Evolutionary conservation across 2,329 filamentous ascomycete genomes (phyloP).

Genomic region (Colletotrichum lupini): DNA sequence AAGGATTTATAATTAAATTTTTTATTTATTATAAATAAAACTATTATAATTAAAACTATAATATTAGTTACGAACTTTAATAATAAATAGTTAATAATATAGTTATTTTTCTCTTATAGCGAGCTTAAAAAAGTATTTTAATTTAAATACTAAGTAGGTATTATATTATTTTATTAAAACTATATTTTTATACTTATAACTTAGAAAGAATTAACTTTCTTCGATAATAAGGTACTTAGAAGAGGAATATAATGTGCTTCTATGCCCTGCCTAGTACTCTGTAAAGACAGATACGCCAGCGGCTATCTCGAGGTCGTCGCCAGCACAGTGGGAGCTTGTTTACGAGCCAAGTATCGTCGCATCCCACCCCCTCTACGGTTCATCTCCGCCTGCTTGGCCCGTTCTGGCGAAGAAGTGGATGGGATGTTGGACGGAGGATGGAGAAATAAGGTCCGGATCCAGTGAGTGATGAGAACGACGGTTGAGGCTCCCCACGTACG

Average conservation of each 20-base stretch:
- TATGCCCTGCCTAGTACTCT: background rate
- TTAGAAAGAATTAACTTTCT: too few relatives aligned
- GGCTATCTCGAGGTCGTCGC: conserved; percentile 15
- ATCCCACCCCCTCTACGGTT: conserved; percentile 5
- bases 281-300: conserved; percentile 2
- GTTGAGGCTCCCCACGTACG: conserved; percentile 28
- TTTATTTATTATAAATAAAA: too few relatives aligned
- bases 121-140: too few relatives aligned
- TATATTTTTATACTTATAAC: too few relatives aligned
- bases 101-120: too few relatives aligned
- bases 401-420: background rate
- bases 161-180: too few relatives aligned
- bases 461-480: conserved; percentile 4
- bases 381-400: conserved; percentile 23
- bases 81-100: too few relatives aligned
- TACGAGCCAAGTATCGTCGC: conserved; percentile 16
- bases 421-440: conserved; percentile 9
- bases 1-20: too few relatives aligned
- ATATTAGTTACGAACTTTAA: too few relatives aligned
- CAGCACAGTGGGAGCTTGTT: conserved; percentile 11
- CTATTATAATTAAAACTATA: too few relatives aligned
- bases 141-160: too few relatives aligned
- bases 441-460: conserved; percentile 31
- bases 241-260: background rate
- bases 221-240: too few relatives aligned